These are phyloP conservation scores for Wickerhamomyces rabaulensis DNA, from an alignment of 805 yeast species.

Conservation along the genomic window DNA sequence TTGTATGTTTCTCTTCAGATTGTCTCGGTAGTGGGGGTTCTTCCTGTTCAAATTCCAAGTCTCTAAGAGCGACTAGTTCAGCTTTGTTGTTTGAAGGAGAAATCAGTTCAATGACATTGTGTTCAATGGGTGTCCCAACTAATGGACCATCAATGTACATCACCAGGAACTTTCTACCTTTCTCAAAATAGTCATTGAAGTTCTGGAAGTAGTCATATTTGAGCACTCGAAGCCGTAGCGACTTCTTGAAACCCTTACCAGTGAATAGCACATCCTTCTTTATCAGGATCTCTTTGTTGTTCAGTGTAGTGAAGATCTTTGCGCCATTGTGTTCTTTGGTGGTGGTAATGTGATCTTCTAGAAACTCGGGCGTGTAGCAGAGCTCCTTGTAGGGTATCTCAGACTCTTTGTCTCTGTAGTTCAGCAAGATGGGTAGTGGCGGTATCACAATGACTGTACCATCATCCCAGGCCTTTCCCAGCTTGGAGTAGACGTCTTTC, in stretches of 20 bases:
- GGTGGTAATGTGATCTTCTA: constrained; percentile 55
- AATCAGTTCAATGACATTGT: constrained; percentile 1
- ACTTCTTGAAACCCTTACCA: constrained; percentile 51
- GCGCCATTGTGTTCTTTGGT: constrained; percentile 28
- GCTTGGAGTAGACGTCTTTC: constrained; percentile 38
- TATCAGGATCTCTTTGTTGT: constrained; percentile 49
- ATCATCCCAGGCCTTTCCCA: constrained; percentile 31
- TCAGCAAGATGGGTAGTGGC: constrained; percentile 40
- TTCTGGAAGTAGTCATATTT: constrained; percentile 40
- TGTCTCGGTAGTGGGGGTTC: background rate
- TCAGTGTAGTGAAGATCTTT: constrained; percentile 47
- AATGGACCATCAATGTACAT: constrained; percentile 55
- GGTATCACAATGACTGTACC: constrained; percentile 65
- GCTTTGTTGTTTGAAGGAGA: constrained; percentile 5
- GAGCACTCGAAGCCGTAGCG: constrained; percentile 38
- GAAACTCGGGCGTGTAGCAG: constrained; percentile 55
- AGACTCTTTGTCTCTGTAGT: constrained; percentile 33
- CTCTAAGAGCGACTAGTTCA: background rate
- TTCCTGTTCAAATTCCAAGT: background rate
- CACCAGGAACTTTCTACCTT: constrained; percentile 50
- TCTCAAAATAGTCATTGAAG: constrained; percentile 56
- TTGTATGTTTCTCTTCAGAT: background rate
- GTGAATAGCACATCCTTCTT: constrained; percentile 51
- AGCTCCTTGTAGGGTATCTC: constrained; percentile 40
- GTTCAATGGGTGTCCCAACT: constrained; percentile 30